These are phyloP conservation scores for Melanopsichium pennsylvanicum DNA, from an alignment of 1,284 basidiomycete species.

Conservation along the genomic window DNA sequence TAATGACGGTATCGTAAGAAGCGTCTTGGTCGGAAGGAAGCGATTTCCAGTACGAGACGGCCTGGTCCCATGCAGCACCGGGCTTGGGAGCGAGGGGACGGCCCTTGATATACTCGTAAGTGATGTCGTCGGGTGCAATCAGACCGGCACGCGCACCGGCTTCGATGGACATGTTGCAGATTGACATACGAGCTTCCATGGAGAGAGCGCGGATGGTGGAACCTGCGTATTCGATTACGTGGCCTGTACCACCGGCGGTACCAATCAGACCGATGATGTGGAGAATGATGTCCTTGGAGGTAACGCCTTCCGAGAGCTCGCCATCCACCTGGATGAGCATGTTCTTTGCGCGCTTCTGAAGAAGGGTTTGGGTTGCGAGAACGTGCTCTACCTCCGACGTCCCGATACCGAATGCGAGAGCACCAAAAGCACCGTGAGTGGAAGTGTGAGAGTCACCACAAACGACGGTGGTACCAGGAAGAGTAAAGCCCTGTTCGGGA, in stretches of 20 bases:
- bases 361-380: constrained; percentile 63
- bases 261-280: constrained; percentile 64
- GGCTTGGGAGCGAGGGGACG: constrained; percentile 60
- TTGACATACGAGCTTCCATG: constrained; percentile 65
- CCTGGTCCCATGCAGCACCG: constrained; percentile 60
- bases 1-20: constrained; percentile 60
- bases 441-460: constrained; percentile 65
- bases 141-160: constrained; percentile 65
- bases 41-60: constrained; percentile 59
- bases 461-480: constrained; percentile 63
- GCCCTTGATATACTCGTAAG: constrained; percentile 63
- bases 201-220: constrained; percentile 58
- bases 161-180: constrained; percentile 66
- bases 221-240: constrained; percentile 63
- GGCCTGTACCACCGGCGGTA: constrained; percentile 64
- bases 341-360: constrained; percentile 64
- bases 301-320: constrained; percentile 59
- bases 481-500: constrained; percentile 64
- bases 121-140: constrained; percentile 63
- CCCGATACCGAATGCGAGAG: constrained; percentile 64
- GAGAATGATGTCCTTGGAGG: constrained; percentile 64
- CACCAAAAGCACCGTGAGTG: constrained; percentile 65
- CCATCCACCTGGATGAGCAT: constrained; percentile 65
- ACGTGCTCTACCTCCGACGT: constrained; percentile 65
- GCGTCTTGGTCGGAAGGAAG: constrained; percentile 61